Percentiles rank a stretch among this genome's conserved stretches.
Conservation (phyloP, 495 filamentous ascomycete genomes). For the Penicillium cinerascens region DNA sequence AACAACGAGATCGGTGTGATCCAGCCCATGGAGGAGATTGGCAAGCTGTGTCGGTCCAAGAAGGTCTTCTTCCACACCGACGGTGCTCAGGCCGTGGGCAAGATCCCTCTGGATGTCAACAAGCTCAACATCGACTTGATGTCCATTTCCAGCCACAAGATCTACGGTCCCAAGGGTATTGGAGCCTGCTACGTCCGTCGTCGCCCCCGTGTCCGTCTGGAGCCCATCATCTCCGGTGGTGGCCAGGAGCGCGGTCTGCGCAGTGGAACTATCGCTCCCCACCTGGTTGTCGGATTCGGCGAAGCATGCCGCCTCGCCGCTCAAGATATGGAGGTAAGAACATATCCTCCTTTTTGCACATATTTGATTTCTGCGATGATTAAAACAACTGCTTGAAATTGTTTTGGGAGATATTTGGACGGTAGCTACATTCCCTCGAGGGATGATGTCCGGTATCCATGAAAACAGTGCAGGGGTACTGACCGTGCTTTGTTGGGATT, state of each 20-base stretch:
- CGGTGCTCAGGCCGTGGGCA: slow-evolving; percentile 92
- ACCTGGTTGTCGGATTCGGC: slow-evolving; percentile 86
- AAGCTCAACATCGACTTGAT: slow-evolving; percentile 96
- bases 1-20: slow-evolving; percentile 99
- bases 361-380: slow-evolving; percentile 30
- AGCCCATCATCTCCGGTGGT: slow-evolving; percentile 93
- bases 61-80: slow-evolving; percentile 99
- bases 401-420: slow-evolving; percentile 37
- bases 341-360: slow-evolving; percentile 1
- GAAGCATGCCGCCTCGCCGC: slow-evolving; percentile 91
- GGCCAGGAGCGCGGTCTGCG: slow-evolving; percentile 93
- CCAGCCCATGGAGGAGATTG: slow-evolving; percentile 91
- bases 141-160: slow-evolving; percentile 99
- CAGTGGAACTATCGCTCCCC: slow-evolving; percentile 88
- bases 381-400: slow-evolving; percentile 62
- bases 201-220: slow-evolving; percentile 86
- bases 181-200: slow-evolving; percentile 94
- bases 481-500: slow-evolving; percentile 23
- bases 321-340: slow-evolving; percentile 81
- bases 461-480: slow-evolving; percentile 53
- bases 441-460: slow-evolving; percentile 39
- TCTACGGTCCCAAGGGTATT: slow-evolving; percentile 96
- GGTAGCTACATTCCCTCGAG: slow-evolving; percentile 37
- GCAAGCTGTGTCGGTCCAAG: slow-evolving; percentile 81
- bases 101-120: slow-evolving; percentile 95